Percentiles rank a stretch among this genome's conserved stretches.
Evolutionary conservation across 306 rosid genomes (phyloP).

Genomic region (Castanea crenata): DNA sequence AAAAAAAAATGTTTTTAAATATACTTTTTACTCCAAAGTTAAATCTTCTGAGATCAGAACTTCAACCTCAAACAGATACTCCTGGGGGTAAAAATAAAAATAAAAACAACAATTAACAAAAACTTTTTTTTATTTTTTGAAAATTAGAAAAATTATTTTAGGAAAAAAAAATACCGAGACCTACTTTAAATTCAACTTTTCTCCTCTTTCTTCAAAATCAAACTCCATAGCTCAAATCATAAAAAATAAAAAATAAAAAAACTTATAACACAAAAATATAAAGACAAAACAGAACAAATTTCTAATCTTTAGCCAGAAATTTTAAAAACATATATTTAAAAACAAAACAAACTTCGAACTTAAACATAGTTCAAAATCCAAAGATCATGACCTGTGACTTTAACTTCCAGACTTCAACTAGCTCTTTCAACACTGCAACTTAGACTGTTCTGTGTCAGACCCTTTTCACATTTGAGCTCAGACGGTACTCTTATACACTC

Average conservation of each 20-base stretch:
- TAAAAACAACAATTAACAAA: background rate
- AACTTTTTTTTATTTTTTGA: background rate
- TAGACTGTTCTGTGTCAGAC: conserved; percentile 21
- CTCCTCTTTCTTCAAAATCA: too few relatives aligned
- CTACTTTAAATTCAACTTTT: too few relatives aligned
- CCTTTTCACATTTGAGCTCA: conserved; percentile 33
- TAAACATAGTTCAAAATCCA: conserved; percentile 40
- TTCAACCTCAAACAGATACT: background rate
- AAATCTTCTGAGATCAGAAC: conserved; percentile 17
- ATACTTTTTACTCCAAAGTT: background rate
- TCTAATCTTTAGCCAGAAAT: background rate
- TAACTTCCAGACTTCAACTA: conserved; percentile 49
- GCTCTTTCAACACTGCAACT: conserved; percentile 43
- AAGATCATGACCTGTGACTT: conserved; percentile 53
- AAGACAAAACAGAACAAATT: background rate
- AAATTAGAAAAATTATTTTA: background rate
- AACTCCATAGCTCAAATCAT: background rate
- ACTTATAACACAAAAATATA: background rate
- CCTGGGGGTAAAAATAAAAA: background rate
- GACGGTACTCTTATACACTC: conserved; percentile 3
- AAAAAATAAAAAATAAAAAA: background rate
- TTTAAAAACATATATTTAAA: background rate
- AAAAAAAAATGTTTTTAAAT: background rate
- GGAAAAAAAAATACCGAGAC: too few relatives aligned
- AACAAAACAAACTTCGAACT: conserved; percentile 18